Base-by-base conservation (phyloP, 306 rosid species). In the Mimosa pudica region DNA sequence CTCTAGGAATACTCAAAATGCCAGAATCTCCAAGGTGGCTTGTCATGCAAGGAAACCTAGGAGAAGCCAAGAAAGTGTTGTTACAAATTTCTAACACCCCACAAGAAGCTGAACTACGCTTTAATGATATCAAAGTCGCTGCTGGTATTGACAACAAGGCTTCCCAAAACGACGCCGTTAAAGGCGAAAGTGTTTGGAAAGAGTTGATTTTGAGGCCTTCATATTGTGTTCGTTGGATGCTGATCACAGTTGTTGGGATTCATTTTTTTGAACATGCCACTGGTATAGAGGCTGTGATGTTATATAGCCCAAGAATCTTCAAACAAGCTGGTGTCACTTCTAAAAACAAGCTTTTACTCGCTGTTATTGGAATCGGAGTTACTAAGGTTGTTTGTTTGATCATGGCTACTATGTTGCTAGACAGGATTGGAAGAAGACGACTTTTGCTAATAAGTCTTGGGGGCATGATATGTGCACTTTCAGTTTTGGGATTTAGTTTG, bases 1-100 rank as follows among this genome's bases (percentile, higher is more conserved):
- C 85, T 20, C 44, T 91, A 0, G 90, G 85, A 1, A 80, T 92
- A 65, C 75, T 91, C 9, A 61, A 48, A 66, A 84, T 95, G 98
- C 97, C 98, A 4, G 98, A 95, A 46, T 95, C 99, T 2, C 99
- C 99, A 7, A 87, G 99, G 45, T 95, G 99, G 99, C 62, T 95
- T 2, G 87, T 87, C 8, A 71, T 93, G 87, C 94, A 84, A 32
- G 98, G 99, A 10, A 86, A 83, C 5, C 10, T 95, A 14, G 90
- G 61, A 2, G 85, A 82, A 0, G 96, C 99, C 0, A 87, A 76
- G 71, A 72, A 82, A 5, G 84, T 87, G 16, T 60, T 93, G 1
- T 0, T 68, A 8, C 30, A 54, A 72, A 84, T 95, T 13, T 91
- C 87, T 0, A 90, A 85, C 2, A 62, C 88, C 10, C 8, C 81